Base-by-base conservation (phyloP, 495 filamentous ascomycete species). In the Penicillium alfredii region DNA sequence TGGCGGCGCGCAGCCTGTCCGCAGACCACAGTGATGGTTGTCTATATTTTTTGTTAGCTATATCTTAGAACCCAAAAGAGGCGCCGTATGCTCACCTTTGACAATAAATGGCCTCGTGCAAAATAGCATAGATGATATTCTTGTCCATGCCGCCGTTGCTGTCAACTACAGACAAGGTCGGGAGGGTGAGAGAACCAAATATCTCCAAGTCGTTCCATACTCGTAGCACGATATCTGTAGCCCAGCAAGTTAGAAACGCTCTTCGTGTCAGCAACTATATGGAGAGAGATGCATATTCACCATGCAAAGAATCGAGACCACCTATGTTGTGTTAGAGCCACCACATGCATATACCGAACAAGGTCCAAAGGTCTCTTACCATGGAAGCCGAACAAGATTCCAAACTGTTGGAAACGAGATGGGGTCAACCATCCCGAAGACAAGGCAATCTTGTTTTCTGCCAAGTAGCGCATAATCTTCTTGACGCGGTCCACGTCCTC, bases 101-200 rank as follows among this genome's bases (percentile, higher is more conserved):
- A 53, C 82, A 88, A 64, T 96, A 97, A 39, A 83, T 76, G 4
- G 84, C 65, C 56, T 97, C 92, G 41, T 97, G 90, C 1, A 93
- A 62, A 18, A 95, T 61, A 13, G 87, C 81, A 53, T 96, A 97
- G 38, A 96, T 76, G 23, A 88, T 72, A 37, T 77, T 73, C 9
- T 73, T 73, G 46, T 96, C 88, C 49, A 86, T 86, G 2, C 70
- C 65, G 6, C 78, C 71, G 19, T 70, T 66, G 4, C 63, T 44
- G 49, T 94, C 87, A 30, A 96, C 68, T 0, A 67, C 61, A 9
- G 72, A 61, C 2, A 93, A 66, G 1, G 84, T 81, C 0, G 74
- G 77, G n/a, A 75, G 66, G 0, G 84, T 89, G 32, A 96, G 64
- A 37, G 73, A 75, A 28, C 77, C 80, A 32, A 89, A 84, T 11